A percentile compares a stretch with the other conserved stretches of the same genome.
Conservation (phyloP, 306 rosid genomes). For the Quercus agrifolia region DNA sequence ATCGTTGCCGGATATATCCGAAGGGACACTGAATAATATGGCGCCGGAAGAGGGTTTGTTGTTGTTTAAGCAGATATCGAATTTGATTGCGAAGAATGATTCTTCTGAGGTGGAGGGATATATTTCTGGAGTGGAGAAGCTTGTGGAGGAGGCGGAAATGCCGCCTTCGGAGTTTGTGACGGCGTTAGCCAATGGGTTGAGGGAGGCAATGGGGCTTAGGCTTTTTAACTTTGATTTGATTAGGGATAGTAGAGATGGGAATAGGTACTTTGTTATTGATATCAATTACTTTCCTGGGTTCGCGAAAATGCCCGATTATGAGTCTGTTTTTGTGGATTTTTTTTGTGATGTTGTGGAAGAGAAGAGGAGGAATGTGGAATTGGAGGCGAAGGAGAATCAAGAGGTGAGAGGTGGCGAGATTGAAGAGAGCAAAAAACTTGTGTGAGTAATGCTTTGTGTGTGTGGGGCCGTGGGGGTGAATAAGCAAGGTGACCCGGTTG, state of each 20-base stretch:
- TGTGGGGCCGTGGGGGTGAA: no score
- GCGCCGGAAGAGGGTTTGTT: slow-evolving; percentile 17
- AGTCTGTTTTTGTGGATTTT: slow-evolving; percentile 42
- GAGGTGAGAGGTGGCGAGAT: background rate
- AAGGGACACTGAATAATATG: slow-evolving; percentile 15
- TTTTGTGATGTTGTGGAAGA: slow-evolving; percentile 28
- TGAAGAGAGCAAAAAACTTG: background rate
- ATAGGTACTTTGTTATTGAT: slow-evolving; percentile 54
- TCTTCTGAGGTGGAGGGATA: background rate
- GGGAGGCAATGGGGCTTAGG: slow-evolving; percentile 44
- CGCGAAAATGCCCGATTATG: slow-evolving; percentile 51
- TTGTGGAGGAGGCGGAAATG: slow-evolving; percentile 35
- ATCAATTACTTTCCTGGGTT: slow-evolving; percentile 82
- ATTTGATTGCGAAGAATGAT: background rate
- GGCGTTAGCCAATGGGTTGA: slow-evolving; percentile 39
- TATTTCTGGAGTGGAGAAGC: slow-evolving; percentile 11
- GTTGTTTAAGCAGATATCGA: slow-evolving; percentile 53
- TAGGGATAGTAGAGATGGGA: slow-evolving; percentile 28
- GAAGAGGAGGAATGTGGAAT: background rate
- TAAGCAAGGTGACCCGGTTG: background rate
- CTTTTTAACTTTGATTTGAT: slow-evolving; percentile 66
- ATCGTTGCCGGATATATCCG: slow-evolving; percentile 42
- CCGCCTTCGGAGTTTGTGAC: slow-evolving; percentile 34
- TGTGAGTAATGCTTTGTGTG: background rate
- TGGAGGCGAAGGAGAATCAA: background rate